Percentiles rank a stretch among this genome's conserved stretches.
phyloP scores from a whole-genome alignment of 345 rosid species.

The Gossypium anomalum region DNA sequence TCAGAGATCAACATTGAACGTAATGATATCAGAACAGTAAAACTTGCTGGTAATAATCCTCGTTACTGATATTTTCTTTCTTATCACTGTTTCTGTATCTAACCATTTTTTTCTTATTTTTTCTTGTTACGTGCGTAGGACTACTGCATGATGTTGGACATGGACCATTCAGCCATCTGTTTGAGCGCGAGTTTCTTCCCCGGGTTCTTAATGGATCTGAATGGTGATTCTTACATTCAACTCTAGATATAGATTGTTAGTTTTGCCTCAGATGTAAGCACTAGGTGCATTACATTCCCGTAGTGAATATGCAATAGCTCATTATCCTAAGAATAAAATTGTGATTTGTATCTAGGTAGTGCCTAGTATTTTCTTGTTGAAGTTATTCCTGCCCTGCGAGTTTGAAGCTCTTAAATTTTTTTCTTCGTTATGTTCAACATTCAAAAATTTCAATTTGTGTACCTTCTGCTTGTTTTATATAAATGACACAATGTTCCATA shows the following conservation, averaged over 20 bases:
- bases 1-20: conserved; percentile 51
- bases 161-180: conserved; percentile 77
- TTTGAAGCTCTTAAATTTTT: background rate
- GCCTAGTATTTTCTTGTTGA: background rate
- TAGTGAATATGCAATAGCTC: background rate
- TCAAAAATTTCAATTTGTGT: background rate
- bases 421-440: background rate
- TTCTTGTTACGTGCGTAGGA: conserved; percentile 34
- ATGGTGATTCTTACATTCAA: conserved; percentile 33
- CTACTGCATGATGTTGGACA: conserved; percentile 77
- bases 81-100: background rate
- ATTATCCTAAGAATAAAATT: background rate
- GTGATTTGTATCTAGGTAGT: background rate
- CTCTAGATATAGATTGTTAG: conserved; percentile 1
- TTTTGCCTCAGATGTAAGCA: background rate
- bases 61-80: background rate
- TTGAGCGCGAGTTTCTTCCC: conserved; percentile 66
- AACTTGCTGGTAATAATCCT: conserved; percentile 54
- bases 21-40: conserved; percentile 54
- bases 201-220: conserved; percentile 32
- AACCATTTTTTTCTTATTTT: background rate
- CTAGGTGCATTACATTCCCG: background rate
- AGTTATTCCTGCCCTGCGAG: background rate
- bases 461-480: conserved; percentile 1
- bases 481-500: background rate